A percentile compares a stretch with the other conserved stretches of the same genome.
Conservation (phyloP, 2,329 filamentous ascomycete genomes). For the Cladorrhinum sp. region DNA sequence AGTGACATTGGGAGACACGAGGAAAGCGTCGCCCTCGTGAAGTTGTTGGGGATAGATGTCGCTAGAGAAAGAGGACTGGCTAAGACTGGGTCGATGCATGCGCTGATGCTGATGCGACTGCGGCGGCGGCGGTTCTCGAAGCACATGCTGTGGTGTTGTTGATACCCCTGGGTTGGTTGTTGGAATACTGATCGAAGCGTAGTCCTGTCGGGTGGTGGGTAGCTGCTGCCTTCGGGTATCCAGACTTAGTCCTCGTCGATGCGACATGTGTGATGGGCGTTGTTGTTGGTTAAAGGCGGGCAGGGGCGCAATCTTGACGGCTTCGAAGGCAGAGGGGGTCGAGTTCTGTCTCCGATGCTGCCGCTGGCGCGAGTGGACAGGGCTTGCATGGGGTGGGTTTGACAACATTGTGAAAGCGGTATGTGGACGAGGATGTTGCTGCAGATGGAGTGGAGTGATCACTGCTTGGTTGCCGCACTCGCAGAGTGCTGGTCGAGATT, state of each 20-base stretch:
- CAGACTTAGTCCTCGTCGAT: conserved; percentile 81
- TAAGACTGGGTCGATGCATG: conserved; percentile 72
- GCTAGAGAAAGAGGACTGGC: conserved; percentile 32
- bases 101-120: conserved; percentile 68
- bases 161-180: too few species aligned
- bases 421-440: conserved; percentile 19
- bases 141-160: conserved; percentile 46
- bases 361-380: conserved; percentile 70
- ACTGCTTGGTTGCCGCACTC: conserved; percentile 38
- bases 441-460: conserved; percentile 21
- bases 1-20: conserved; percentile 55
- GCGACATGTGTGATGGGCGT: conserved; percentile 44
- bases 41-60: conserved; percentile 23
- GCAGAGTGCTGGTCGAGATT: conserved; percentile 43
- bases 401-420: conserved; percentile 34
- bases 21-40: conserved; percentile 50
- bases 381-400: conserved; percentile 54
- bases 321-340: conserved; percentile 74
- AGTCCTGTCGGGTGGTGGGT: neutral
- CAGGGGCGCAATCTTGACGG: conserved; percentile 65
- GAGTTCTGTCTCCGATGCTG: conserved; percentile 86
- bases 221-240: conserved; percentile 65
- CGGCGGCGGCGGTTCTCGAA: conserved; percentile 44
- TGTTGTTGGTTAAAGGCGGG: conserved; percentile 49
- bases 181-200: too few species aligned